A percentile compares a stretch with the other conserved stretches of the same genome.
Conservation (phyloP, 1,284 basidiomycete genomes). For the Coriolopsis trogii region DNA sequence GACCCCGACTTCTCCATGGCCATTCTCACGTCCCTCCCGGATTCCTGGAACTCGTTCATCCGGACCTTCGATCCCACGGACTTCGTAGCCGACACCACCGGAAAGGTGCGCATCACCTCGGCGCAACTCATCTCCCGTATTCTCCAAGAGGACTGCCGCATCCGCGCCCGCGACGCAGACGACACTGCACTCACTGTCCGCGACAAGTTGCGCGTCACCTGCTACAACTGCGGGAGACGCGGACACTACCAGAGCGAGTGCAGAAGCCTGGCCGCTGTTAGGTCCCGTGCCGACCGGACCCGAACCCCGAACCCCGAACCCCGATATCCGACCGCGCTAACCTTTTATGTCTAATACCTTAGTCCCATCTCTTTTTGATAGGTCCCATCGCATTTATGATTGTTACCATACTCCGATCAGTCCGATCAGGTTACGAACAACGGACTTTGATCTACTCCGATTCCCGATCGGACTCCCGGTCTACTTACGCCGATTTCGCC, state of each 20-base stretch:
- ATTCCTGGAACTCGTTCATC: slow-evolving; percentile 41
- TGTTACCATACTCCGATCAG: too few species aligned
- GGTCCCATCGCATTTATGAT: too few species aligned
- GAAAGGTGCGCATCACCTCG: slow-evolving; percentile 19
- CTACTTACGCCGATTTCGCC: too few species aligned
- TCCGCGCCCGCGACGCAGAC: neutral
- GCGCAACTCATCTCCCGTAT: slow-evolving; percentile 37
- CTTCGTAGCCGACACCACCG: neutral
- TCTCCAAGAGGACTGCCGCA: slow-evolving; percentile 29
- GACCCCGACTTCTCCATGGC: slow-evolving; percentile 26
- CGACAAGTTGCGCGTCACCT: neutral
- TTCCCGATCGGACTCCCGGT: too few species aligned
- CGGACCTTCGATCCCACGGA: slow-evolving; percentile 28
- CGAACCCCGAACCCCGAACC: too few species aligned
- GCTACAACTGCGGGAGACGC: slow-evolving; percentile 7
- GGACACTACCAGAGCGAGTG: slow-evolving; percentile 9
- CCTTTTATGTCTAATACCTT: too few species aligned
- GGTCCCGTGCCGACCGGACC: too few species aligned
- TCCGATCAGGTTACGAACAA: too few species aligned
- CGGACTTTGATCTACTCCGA: too few species aligned
- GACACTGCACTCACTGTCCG: slow-evolving; percentile 6
- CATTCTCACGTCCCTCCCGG: slow-evolving; percentile 39
- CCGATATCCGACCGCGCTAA: too few species aligned
- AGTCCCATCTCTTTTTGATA: too few species aligned
- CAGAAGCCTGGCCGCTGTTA: neutral